Evolutionary conservation across 2,329 filamentous ascomycete species (phyloP), one percentile per base, ranked within the genome.

Genomic region (Fusarium redolens): DNA sequence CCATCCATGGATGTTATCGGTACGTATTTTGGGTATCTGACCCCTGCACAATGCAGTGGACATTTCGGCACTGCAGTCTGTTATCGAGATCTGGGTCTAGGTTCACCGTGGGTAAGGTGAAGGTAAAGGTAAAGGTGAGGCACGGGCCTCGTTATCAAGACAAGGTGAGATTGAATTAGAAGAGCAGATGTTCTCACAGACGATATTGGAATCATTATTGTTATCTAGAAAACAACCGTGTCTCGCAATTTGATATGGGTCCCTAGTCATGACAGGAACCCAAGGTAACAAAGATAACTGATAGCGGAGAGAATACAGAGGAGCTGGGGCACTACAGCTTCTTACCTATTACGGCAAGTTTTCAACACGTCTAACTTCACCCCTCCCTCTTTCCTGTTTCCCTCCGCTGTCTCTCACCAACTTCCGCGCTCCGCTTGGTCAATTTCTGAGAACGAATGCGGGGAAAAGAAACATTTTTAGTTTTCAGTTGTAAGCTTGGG

Each of bases 341-440:
- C 50, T 71, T 71, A 57, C 72, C 71, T 57, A 48, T 61, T 65
- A n/a, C 54, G 71, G 71, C 33, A 74, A 71, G 54, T 45, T 33
- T 72, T 52, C 47, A 65, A 48, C 30, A 48, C 62, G 40, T 30
- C 56, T 74, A 73, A 40, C 62, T 47, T 68, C 71, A 74, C 71
- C 71, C 71, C 71, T 74, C 71, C 63, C 64, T 68, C 71, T 66
- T 61, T 68, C 71, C 66, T 64, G 52, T 57, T 72, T 70, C 55
- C 61, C 43, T 33, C 50, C 54, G 35, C 35, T 57, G 30, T 37
- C 20, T 25, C n/a, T 44, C 51, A 44, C 50, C 54, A 48, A 47
- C n/a, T 50, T 71, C 54, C 41, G 51, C 48, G 14, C 48, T 73
- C 62, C 54, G 43, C 66, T 61, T 66, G 52, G 61, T 45, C 67